A percentile compares a stretch with the other conserved stretches of the same genome.
Evolutionary conservation across 2,329 filamentous ascomycete genomes (phyloP).

Genomic region (Phoma herbarum): DNA sequence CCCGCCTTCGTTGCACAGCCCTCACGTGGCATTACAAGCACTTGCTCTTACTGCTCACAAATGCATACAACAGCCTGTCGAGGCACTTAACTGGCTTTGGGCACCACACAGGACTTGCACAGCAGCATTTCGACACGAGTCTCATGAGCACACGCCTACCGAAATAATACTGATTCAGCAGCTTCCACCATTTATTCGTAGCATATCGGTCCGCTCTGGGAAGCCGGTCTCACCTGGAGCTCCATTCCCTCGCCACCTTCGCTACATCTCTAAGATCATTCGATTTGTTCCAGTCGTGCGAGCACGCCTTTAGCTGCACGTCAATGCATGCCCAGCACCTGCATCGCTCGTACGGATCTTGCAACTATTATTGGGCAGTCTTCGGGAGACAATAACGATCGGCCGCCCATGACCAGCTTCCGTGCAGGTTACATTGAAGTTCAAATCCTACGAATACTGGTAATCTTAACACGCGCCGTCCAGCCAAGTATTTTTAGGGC

Average conservation of each 20-base stretch:
- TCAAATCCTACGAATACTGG: neutral
- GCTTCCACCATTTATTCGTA: neutral
- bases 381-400: neutral
- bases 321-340: slow-evolving; percentile 4
- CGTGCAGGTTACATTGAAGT: neutral
- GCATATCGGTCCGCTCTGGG: neutral
- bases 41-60: slow-evolving; percentile 9
- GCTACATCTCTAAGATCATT: slow-evolving; percentile 1
- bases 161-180: neutral
- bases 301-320: slow-evolving; percentile 1
- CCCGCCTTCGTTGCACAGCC: slow-evolving; percentile 3
- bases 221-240: neutral
- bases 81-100: neutral
- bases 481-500: neutral
- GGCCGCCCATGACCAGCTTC: neutral
- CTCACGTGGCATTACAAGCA: slow-evolving; percentile 12
- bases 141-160: neutral
- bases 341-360: neutral
- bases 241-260: neutral
- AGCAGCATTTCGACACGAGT: slow-evolving; percentile 1
- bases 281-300: slow-evolving; percentile 12
- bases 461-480: neutral
- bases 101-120: neutral
- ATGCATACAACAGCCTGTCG: slow-evolving; percentile 3
- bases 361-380: neutral